Evolutionary conservation across 2,329 filamentous ascomycete genomes (phyloP), one percentile per base, ranked within the genome.

Genomic region (Parasarocladium wereldwijsianum): DNA sequence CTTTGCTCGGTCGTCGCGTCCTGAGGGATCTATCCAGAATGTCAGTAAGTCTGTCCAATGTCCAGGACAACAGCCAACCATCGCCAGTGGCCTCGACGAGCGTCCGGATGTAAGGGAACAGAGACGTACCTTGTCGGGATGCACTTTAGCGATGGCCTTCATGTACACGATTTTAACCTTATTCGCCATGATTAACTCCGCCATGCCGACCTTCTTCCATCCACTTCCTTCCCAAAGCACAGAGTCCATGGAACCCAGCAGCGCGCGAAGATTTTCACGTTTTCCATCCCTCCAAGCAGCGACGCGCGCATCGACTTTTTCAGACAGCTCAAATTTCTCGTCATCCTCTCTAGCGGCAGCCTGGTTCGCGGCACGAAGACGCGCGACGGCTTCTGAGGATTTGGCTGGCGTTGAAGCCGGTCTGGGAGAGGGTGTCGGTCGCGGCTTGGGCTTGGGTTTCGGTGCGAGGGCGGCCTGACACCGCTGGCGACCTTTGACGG

Each of bases 161-260:
- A 98, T 96, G 51, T 98, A 98, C 36, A 81, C 66, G 39, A 98
- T 78, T 70, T 98, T 98, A 51, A 96, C 90, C 64, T 87, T 93
- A 42, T 82, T 85, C 19, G 85, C 76, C 66, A 93, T 70, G 31
- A 98, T 79, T 42, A 98, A 55, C 58, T 98, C 90, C 39, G 86
- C 78, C 72, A 98, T 73, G 18, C 84, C 85, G 33, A 96, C 77
- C 61, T 92, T 93, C 62, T 93, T 94, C 90, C 90, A 98, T 4
- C 84, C 85, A 38, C 84, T 83, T 24, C 76, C 77, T 38, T 83
- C 76, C 90, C 90, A 98, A 17, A 98, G 64, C 17, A 98, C 85
- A 22, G 66, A 70, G 46, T 98, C 87, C 42, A 98, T 52, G 44
- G 84, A 93, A 3, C 79, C 81, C 21, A 98, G 57, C 29, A 98